Evolutionary conservation across 495 filamentous ascomycete genomes (phyloP), one percentile per base, ranked within the genome.

Genomic region (Aspergillus heteromorphus): DNA sequence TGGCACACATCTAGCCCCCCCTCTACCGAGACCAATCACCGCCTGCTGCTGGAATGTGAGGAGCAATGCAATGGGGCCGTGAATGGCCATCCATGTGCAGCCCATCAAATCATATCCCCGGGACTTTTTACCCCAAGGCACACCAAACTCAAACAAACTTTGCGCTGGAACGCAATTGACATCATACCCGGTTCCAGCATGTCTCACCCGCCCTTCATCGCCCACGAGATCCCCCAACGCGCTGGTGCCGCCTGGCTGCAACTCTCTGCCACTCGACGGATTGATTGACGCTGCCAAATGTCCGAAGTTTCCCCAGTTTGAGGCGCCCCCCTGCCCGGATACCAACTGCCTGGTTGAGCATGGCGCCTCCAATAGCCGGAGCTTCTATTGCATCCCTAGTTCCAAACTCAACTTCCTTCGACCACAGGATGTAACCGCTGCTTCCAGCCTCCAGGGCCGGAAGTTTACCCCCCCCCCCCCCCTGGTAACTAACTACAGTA

Each of bases 351-450:
- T 18, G 23, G 42, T 58, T 43, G 56, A 58, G 56, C 36, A 29
- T 54, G 51, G 51, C 47, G 49, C 34, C 10, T 45, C 27, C 51
- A 51, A 58, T 58, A 58, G 56, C 49, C 38, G 50, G 40, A 11
- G 27, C 27, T 45, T 58, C 51, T 54, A 58, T 38, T 51, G 29
- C 51, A 54, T 50, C 56, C 50, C 51, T 48, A 55, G 45, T 43
- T 42, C 34, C 34, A 49, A 41, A 40, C 45, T 49, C 31, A 23
- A 45, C 20, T 2, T 18, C 18, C 16, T n/a, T 19, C 40, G 7
- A 3, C 40, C 42, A 27, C 11, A 38, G 34, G 10, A n/a, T n/a
- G 34, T 38, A 38, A 14, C 13, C 34, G 34, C 30, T 34, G 6
- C 34, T 38, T n/a, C 21, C 42, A 30, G 27, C 36, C 40, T 14